Base-by-base conservation (phyloP, 2,329 filamentous ascomycete species). In the Hortaea werneckii region DNA sequence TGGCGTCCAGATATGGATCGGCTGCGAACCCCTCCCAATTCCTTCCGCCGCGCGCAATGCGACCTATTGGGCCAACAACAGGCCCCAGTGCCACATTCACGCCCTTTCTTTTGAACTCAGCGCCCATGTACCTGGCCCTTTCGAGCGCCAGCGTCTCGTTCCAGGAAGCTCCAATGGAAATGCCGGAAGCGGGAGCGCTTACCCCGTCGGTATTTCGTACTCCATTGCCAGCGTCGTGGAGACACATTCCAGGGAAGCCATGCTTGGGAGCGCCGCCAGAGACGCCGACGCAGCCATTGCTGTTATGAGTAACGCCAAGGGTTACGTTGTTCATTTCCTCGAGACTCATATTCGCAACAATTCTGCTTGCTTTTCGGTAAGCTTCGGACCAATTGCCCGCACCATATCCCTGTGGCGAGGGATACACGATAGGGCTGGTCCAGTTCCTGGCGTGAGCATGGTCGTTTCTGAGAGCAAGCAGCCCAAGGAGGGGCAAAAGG, bases 1-100 rank as follows among this genome's bases (percentile, higher is more conserved):
- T 63, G 0, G 67, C 77, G 52, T 78, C 74, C 13, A 87, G 71
- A 4, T 76, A 77, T 0, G 84, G 82, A 58, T 88, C 84, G 1
- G 75, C 67, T 1, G 82, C 83, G 55, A 87, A 87, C 0, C 78
- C 78, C 58, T 88, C 84, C 83, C 83, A 87, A 56, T 77, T 83
- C n/a, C 84, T 75, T 3, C 62, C 62, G 10, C 80, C 83, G 41
- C 78, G 74, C 0, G 83, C 83, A 55, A 86, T 83, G 7, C 82
- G 74, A 1, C 84, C 84, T 3, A 87, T 62, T 1, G 84, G 77
- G 0, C 82, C 83, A 28, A 86, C 80, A 0, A 75, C 70, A 1
- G 83, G 83, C 0, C 82, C 83, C 4, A 87, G 70, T 49, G 78
- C 80, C 45, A 87, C 72, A 59, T 87, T 81, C 29, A 80, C 74